Percentiles rank a stretch among this genome's conserved stretches.
Conservation (phyloP, 1,284 basidiomycete species). For the Fomitopsis schrenkii region DNA sequence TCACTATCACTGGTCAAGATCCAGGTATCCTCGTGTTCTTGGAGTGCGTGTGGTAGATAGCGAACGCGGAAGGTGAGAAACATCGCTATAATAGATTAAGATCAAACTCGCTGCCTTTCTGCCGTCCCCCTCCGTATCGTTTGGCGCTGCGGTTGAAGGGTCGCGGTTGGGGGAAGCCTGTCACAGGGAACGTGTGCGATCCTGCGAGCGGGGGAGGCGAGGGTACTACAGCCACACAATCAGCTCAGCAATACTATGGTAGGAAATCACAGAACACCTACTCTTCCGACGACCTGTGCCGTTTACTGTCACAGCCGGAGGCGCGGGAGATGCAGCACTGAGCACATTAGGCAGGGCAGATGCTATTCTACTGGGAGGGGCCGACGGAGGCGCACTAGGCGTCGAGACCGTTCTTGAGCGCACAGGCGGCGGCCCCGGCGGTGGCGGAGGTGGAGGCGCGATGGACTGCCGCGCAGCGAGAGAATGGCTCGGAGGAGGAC, state of each 20-base stretch:
- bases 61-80: not conserved
- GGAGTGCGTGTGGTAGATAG: not conserved
- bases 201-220: conserved; percentile 71
- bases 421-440: conserved; percentile 13
- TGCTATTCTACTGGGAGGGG: conserved; percentile 21
- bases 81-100: conserved; percentile 39
- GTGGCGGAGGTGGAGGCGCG: conserved; percentile 13
- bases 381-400: conserved; percentile 15
- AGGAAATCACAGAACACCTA: conserved; percentile 29
- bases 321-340: conserved; percentile 9
- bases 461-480: conserved; percentile 22
- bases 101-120: conserved; percentile 67
- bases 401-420: conserved; percentile 15
- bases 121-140: conserved; percentile 59
- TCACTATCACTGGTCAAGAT: not conserved
- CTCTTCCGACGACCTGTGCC: conserved; percentile 43
- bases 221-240: conserved; percentile 46
- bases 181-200: conserved; percentile 63
- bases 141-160: conserved; percentile 46
- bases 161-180: conserved; percentile 74
- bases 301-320: conserved; percentile 18
- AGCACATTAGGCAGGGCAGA: conserved; percentile 14
- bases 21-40: not conserved
- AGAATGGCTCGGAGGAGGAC: conserved; percentile 32
- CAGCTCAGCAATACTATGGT: not conserved